Base-by-base conservation (phyloP, 805 yeast species). In the Metschnikowia santaceciliae region DNA sequence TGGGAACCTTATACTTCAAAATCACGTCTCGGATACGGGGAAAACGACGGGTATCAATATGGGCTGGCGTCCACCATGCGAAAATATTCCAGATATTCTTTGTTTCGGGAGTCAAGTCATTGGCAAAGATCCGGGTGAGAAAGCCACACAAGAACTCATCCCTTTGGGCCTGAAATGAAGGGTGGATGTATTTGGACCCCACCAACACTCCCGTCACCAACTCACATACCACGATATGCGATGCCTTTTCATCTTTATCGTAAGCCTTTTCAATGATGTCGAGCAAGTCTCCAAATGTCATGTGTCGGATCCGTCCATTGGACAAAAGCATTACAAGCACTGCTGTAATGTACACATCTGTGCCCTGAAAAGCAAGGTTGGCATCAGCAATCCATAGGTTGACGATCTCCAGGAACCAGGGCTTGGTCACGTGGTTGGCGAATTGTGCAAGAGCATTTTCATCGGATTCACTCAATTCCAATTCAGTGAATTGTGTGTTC, bases 191-290 rank as follows among this genome's bases (percentile, higher is more conserved):
- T 48, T 70, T 74, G 6, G 82, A 70, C 2, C 82, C 76, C 6
- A 80, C 61, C 17, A 88, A 62, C 6, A 90, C 57, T 2, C 91
- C 95, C 15, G 83, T 76, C 30, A 84, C 68, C 1, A 88, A 64
- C 64, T 91, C 97, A 50, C 89, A 81, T 1, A 79, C 74, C 10
- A 86, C 83, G 30, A 94, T 82, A 62, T 91, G 95, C 2, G 86
- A 72, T 14, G 89, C 80, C 58, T 85, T 86, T 51, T 90, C 96
- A 51, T 82, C 84, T 30, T 76, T 73, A 13, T 79, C 79, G 60
- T 85, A 88, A 6, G 77, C 62, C 4, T 70, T 74, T 5, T 69
- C 68, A 17, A 86, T 68, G 1, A 83, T 56, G 0, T 70, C 75
- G 22, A 86, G 61, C 7, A 88, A 59, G 6, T 88, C 88, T 1